These are phyloP conservation scores for Trametes punicea DNA, from an alignment of 768 basidiomycete genomes.

Conservation along the genomic window DNA sequence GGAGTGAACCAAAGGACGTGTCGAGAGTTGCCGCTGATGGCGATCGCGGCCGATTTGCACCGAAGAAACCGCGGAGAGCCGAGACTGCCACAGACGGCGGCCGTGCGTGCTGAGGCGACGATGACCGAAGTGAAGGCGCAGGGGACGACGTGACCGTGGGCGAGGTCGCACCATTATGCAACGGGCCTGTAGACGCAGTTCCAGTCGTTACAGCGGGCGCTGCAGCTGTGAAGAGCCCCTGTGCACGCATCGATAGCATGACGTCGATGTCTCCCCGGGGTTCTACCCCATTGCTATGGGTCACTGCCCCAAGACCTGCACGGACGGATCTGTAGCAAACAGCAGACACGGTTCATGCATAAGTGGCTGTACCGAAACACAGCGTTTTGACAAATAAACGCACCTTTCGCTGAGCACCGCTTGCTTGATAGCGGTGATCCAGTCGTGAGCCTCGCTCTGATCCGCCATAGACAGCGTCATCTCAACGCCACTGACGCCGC, in stretches of 20 bases:
- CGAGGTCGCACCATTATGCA: slow-evolving; percentile 19
- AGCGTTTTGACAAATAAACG: slow-evolving; percentile 3
- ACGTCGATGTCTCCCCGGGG: slow-evolving; percentile 82
- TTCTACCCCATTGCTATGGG: slow-evolving; percentile 45
- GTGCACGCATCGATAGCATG: slow-evolving; percentile 74
- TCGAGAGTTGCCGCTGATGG: slow-evolving; percentile 37
- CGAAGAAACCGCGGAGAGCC: slow-evolving; percentile 59
- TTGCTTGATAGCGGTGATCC: slow-evolving; percentile 74
- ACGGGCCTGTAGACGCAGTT: background rate
- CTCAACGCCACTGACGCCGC: slow-evolving; percentile 43
- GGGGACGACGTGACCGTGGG: slow-evolving; percentile 31
- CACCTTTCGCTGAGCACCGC: slow-evolving; percentile 71
- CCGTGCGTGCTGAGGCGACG: slow-evolving; percentile 18
- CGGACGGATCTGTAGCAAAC: slow-evolving; percentile 53
- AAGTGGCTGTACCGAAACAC: background rate
- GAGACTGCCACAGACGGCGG: slow-evolving; percentile 40
- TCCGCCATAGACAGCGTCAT: slow-evolving; percentile 55
- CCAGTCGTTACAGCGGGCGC: slow-evolving; percentile 1
- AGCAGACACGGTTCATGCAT: background rate
- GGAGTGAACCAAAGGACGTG: slow-evolving; percentile 22
- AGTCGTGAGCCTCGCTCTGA: slow-evolving; percentile 60
- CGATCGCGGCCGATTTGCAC: slow-evolving; percentile 50
- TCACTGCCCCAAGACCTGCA: slow-evolving; percentile 56
- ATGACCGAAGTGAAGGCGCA: slow-evolving; percentile 20
- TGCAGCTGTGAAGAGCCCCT: slow-evolving; percentile 49